A percentile compares a stretch with the other conserved stretches of the same genome.
phyloP scores from a whole-genome alignment of 768 basidiomycete genomes.

The Kwoniella newhampshirensis region DNA sequence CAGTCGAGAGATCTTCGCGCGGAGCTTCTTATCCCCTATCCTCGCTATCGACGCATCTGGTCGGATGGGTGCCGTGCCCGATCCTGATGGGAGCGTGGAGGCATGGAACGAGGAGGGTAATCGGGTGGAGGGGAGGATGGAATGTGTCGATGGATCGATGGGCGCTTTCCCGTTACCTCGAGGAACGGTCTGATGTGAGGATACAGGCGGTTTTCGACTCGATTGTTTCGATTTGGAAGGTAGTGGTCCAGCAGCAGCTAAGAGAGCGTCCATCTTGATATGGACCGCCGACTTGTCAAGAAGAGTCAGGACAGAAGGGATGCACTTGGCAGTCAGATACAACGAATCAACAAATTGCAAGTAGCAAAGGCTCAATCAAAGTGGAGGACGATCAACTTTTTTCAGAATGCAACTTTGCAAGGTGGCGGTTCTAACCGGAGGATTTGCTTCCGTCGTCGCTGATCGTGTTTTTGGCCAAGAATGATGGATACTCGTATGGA shows the following conservation, averaged over 20 bases:
- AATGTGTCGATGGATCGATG: conserved; percentile 62
- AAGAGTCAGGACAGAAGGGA: no score
- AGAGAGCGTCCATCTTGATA: conserved; percentile 19
- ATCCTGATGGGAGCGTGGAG: conserved; percentile 56
- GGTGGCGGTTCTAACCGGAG: no score
- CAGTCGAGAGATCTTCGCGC: conserved; percentile 66
- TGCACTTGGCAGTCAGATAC: no score
- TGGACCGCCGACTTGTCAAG: no score
- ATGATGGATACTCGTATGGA: no score
- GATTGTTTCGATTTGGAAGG: conserved; percentile 6
- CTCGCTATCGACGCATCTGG: conserved; percentile 52
- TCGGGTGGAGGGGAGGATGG: conserved; percentile 62
- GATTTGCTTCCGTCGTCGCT: no score
- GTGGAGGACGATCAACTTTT: no score
- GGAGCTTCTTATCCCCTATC: conserved; percentile 72
- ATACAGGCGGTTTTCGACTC: conserved; percentile 9
- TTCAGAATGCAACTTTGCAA: no score
- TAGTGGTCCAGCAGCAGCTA: conserved; percentile 22
- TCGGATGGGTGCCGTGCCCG: conserved; percentile 50
- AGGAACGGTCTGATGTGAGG: conserved; percentile 44
- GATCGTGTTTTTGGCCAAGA: no score
- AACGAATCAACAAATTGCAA: no score
- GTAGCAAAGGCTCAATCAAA: no score
- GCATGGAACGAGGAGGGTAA: conserved; percentile 70
- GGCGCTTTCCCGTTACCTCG: conserved; percentile 46